phyloP scores from a whole-genome alignment of 116 monocot genomes.

The Iris pallida region DNA sequence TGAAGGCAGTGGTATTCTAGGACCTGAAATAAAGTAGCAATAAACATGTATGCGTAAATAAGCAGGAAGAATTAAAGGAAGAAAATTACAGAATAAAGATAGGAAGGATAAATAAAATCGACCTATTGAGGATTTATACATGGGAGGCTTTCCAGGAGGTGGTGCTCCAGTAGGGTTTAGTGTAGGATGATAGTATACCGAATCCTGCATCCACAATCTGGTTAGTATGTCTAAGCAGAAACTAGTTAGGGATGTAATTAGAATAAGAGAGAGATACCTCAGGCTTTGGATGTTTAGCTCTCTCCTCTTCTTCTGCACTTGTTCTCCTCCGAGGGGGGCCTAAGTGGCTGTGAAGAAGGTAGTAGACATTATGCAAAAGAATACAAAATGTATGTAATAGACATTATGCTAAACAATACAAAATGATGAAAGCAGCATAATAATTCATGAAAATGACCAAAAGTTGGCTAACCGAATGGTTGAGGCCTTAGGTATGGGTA shows the following conservation, averaged over 20 bases:
- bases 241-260: not conserved
- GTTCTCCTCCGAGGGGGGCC: constrained; percentile 62
- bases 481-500: not conserved
- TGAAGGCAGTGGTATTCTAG: constrained; percentile 56
- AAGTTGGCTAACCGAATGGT: not conserved
- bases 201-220: constrained; percentile 57
- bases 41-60: constrained; percentile 2
- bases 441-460: no score
- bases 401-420: not conserved
- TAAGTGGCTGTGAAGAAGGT: constrained; percentile 57
- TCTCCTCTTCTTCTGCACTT: constrained; percentile 73
- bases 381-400: constrained; percentile 2
- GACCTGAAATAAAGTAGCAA: constrained; percentile 31
- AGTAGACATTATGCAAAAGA: constrained; percentile 7
- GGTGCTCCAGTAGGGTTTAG: constrained; percentile 95
- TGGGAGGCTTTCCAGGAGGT: constrained; percentile 98
- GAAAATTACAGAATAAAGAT: not conserved
- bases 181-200: constrained; percentile 97
- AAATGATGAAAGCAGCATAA: constrained; percentile 3
- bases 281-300: constrained; percentile 70
- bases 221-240: constrained; percentile 10
- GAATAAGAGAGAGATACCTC: constrained; percentile 45
- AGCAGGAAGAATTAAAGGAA: constrained; percentile 6
- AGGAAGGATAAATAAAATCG: not conserved
- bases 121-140: constrained; percentile 98